phyloP scores from a whole-genome alignment of 129 eudicot species.

The Deinandra increscens region DNA sequence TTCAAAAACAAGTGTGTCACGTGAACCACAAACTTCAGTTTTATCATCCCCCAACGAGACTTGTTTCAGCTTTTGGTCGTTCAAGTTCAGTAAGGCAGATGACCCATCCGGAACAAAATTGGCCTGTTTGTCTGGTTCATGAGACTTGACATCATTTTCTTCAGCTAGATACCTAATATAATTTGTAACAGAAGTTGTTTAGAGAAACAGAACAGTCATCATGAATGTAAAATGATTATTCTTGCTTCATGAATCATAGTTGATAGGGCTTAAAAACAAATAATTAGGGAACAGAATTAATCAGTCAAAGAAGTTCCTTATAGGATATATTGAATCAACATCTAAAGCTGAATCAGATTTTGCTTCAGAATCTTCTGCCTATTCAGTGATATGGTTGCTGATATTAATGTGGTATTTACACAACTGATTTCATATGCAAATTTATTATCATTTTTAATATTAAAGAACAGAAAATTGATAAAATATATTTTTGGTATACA shows the following conservation, averaged over 20 bases:
- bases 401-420: not conserved
- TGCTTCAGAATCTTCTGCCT: conserved; percentile 4
- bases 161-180: conserved; percentile 35
- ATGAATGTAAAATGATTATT: not conserved
- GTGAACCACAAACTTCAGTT: conserved; percentile 14
- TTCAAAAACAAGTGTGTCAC: conserved; percentile 39
- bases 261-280: not conserved
- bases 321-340: not conserved
- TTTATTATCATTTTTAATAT: not conserved
- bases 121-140: not conserved
- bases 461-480: not conserved
- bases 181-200: not conserved
- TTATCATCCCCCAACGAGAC: not conserved
- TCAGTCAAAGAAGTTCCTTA: not conserved
- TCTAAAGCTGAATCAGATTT: not conserved
- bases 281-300: not conserved
- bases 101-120: not conserved
- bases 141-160: conserved; percentile 19
- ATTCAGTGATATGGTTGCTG: conserved; percentile 6
- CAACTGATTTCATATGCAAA: not conserved
- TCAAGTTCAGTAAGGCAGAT: conserved; percentile 4
- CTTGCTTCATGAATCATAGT: not conserved
- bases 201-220: not conserved
- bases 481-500: not conserved
- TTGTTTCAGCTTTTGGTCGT: not conserved